phyloP scores from a whole-genome alignment of 371 early-diverging fungal species.

The Apophysomyces variabilis region DNA sequence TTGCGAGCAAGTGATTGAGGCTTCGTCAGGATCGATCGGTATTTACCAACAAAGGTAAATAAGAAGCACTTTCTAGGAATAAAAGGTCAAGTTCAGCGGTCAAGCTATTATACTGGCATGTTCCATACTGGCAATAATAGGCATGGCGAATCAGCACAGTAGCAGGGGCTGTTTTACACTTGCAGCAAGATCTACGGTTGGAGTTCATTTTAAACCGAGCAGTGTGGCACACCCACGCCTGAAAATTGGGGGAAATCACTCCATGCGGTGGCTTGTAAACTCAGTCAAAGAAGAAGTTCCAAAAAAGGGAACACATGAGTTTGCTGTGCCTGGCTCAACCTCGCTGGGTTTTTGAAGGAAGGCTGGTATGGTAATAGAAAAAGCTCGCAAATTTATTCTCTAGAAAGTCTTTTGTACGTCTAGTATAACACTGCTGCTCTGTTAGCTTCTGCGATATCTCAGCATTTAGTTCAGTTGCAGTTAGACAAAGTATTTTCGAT shows the following conservation, averaged over 20 bases:
- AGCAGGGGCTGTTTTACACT: conserved; percentile 74
- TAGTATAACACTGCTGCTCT: no score
- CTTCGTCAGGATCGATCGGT: conserved; percentile 63
- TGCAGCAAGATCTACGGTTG: conserved; percentile 58
- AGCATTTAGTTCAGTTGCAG: no score
- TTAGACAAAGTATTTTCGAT: no score
- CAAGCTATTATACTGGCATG: not conserved
- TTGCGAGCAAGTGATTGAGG: conserved; percentile 44
- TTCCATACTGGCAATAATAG: conserved; percentile 72
- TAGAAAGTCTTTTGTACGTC: no score
- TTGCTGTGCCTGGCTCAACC: no score
- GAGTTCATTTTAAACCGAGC: not conserved
- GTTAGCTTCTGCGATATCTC: no score
- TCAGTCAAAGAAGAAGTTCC: not conserved
- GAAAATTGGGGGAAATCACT: not conserved
- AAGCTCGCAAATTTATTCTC: no score
- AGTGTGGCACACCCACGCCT: conserved; percentile 3
- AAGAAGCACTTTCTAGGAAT: conserved; percentile 62
- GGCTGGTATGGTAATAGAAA: no score
- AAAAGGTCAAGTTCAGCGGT: no score
- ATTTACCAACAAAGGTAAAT: conserved; percentile 67
- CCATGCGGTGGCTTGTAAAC: conserved; percentile 8
- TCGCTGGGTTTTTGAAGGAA: no score
- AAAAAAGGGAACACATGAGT: not conserved
- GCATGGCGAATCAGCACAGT: conserved; percentile 73